A percentile compares a stretch with the other conserved stretches of the same genome.
Conservation (phyloP, 2,329 filamentous ascomycete species). For the Waltergamsia citrina region DNA sequence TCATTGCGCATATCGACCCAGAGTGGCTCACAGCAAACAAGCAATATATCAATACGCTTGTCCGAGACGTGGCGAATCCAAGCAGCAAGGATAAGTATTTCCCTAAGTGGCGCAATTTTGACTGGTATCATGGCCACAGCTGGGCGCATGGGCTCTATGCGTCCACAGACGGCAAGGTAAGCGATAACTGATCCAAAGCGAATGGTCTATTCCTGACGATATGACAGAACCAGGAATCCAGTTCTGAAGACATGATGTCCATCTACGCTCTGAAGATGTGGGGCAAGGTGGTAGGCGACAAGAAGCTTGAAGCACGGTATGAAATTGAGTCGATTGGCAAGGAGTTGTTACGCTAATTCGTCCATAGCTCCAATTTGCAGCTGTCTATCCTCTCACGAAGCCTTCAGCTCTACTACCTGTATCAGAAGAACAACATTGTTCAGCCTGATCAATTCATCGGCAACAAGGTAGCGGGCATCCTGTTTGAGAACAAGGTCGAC, state of each 20-base stretch:
- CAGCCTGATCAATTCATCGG: constrained; percentile 69
- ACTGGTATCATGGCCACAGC: constrained; percentile 91
- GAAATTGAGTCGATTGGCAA: constrained; percentile 3
- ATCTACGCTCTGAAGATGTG: constrained; percentile 90
- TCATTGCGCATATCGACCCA: constrained; percentile 72
- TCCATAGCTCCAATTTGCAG: constrained; percentile 63
- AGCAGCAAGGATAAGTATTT: constrained; percentile 62
- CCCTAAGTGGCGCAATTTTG: constrained; percentile 75
- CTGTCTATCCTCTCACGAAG: constrained; percentile 67
- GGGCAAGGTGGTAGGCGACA: constrained; percentile 70
- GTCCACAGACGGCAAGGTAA: constrained; percentile 59
- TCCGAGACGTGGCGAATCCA: constrained; percentile 77
- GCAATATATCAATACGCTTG: constrained; percentile 72
- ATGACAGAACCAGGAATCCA: constrained; percentile 64
- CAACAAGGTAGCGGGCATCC: constrained; percentile 63
- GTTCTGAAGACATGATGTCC: constrained; percentile 83
- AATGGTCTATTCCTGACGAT: no score
- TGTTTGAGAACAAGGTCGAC: constrained; percentile 95
- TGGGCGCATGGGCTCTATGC: constrained; percentile 80
- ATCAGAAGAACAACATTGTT: constrained; percentile 55
- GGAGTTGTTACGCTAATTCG: neutral
- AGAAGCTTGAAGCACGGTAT: constrained; percentile 66
- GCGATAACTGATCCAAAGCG: no score
- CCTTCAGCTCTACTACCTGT: constrained; percentile 74
- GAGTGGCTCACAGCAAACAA: constrained; percentile 65